These are phyloP conservation scores for Kernera saxatilis DNA, from an alignment of 345 rosid species.

Conservation along the genomic window DNA sequence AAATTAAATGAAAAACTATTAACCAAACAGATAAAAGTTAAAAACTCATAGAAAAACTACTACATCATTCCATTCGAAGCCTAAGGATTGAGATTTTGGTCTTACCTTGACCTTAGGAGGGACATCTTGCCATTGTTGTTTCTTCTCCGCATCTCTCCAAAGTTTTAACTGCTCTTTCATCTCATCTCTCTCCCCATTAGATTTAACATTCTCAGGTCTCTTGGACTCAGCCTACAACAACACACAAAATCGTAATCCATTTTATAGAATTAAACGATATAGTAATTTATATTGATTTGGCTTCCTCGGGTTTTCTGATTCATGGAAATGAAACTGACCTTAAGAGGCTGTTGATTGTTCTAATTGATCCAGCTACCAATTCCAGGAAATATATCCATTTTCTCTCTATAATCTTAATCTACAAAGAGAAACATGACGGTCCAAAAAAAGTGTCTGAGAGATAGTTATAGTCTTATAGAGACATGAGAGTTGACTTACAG, in stretches of 20 bases:
- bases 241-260: neutral
- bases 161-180: neutral
- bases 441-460: neutral
- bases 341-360: neutral
- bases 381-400: neutral
- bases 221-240: conserved; percentile 29
- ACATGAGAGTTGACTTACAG: neutral
- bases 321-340: neutral
- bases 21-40: too few relatives aligned
- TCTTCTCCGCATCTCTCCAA: conserved; percentile 23
- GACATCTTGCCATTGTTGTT: conserved; percentile 51
- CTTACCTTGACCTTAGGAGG: conserved; percentile 54
- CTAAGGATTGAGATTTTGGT: too few relatives aligned
- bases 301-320: neutral
- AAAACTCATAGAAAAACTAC: too few relatives aligned
- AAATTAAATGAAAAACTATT: too few relatives aligned
- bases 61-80: too few relatives aligned
- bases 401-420: too few relatives aligned
- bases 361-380: neutral
- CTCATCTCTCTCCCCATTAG: neutral
- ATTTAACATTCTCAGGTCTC: neutral
- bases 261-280: neutral
- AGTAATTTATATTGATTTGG: neutral
- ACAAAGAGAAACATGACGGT: neutral
- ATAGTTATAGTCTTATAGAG: neutral